phyloP scores from a whole-genome alignment of 169 alveolate genomes.

The Plasmodium relictum region DNA sequence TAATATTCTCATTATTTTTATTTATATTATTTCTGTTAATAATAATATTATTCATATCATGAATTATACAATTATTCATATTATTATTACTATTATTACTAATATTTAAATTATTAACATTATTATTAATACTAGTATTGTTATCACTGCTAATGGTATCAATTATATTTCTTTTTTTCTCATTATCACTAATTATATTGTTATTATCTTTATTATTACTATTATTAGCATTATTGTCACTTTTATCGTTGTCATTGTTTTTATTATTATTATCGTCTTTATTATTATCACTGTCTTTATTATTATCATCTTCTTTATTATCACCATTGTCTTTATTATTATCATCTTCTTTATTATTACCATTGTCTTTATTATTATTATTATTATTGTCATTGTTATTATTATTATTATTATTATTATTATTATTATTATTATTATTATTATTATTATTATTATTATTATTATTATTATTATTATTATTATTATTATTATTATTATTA shows the following conservation, averaged over 20 bases:
- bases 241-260: neutral
- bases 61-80: neutral
- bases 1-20: neutral
- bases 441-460: no score
- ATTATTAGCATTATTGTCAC: no score
- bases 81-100: neutral
- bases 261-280: neutral
- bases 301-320: neutral
- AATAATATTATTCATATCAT: neutral
- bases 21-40: conserved; percentile 6
- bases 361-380: neutral
- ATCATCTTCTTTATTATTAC: neutral
- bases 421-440: neutral
- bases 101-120: neutral
- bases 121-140: neutral
- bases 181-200: neutral
- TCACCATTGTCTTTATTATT: neutral
- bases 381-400: neutral
- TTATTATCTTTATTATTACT: no score
- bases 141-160: neutral
- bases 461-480: no score
- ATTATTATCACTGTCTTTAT: neutral
- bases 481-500: neutral
- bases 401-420: neutral
- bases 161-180: neutral